Conservation (phyloP, 345 rosid species). For the Eucalyptus regnans region DNA sequence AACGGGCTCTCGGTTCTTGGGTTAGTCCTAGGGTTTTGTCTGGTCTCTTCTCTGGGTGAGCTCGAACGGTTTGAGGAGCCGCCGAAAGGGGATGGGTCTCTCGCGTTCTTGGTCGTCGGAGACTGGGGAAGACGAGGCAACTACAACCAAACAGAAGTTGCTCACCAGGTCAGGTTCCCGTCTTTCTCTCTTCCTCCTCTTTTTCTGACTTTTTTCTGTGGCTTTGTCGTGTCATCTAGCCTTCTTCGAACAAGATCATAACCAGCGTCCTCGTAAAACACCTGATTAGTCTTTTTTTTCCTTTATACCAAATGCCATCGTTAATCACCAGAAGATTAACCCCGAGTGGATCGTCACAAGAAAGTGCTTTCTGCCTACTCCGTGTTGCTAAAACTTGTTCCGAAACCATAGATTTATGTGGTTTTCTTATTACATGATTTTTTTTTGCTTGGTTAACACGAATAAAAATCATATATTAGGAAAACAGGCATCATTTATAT, state of each 20-base stretch:
- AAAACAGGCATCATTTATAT: not conserved
- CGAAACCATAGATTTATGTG: not conserved
- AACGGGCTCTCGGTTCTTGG: not conserved
- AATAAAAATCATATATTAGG: not conserved
- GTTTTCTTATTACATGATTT: not conserved
- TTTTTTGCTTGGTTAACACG: not conserved
- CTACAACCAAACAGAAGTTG: slow-evolving; percentile 60
- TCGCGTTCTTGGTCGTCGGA: slow-evolving; percentile 58
- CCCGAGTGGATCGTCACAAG: not conserved
- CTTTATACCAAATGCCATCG: not conserved
- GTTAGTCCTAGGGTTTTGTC: not conserved
- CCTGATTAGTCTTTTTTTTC: rapidly evolving
- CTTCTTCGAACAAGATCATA: not conserved
- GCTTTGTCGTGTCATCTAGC: not conserved
- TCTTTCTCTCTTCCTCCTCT: not conserved
- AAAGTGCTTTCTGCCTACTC: not conserved
- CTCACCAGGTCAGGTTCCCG: slow-evolving; percentile 37
- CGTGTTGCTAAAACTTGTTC: not conserved
- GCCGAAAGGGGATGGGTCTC: slow-evolving; percentile 33
- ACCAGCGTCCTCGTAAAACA: not conserved
- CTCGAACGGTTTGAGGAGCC: slow-evolving; percentile 26
- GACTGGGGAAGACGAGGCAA: slow-evolving; percentile 73
- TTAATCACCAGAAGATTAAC: not conserved
- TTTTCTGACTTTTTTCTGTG: not conserved
- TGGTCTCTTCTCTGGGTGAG: slow-evolving; percentile 14